Base-by-base conservation (phyloP, 2,329 filamentous ascomycete species). In the Pseudogymnoascus sp. region DNA sequence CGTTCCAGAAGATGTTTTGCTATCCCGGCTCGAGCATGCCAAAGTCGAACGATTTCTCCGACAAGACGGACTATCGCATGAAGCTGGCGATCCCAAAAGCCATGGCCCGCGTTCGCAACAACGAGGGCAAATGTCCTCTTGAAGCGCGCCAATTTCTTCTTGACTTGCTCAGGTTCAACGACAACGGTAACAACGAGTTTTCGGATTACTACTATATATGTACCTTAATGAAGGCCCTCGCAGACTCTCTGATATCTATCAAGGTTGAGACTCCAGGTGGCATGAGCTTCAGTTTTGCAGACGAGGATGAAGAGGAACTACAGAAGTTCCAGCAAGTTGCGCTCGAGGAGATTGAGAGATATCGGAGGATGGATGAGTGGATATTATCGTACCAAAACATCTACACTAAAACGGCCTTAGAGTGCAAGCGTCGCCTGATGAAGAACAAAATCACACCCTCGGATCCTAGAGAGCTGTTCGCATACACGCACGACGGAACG, bases 161-260 rank as follows among this genome's bases (percentile, higher is more conserved):
- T 21, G 92, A 97, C 69, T 90, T 96, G 72, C 80, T 99, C 35
- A 88, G 90, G 59, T 93, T 92, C 77, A 99, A 99, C 72, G 93
- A 99, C 76, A 99, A 99, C 72, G 87, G 89, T 2, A 88, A 90
- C 65, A 99, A 99, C 70, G 77, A 87, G 60, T 96, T 86, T 72
- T 96, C 93, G 4, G 96, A 99, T 71, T 88, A 93, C 66, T 87
- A 90, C 70, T 99, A 97, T 72, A 85, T 99, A 62, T 86, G 91
- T 6, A 89, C 83, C 21, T 80, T 99, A 24, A 89, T 99, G 78
- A 78, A 81, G 44, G 80, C 82, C 0, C 74, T 88, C 26, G 81
- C 85, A 1, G 80, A 79, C 0, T 85, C 82, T n/a, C 76, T 86
- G 26, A 79, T 87, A 59, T 80, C 81, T 0, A 73, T 76, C 44